These are phyloP conservation scores for Teratosphaeria destructans DNA, from an alignment of 2,329 filamentous ascomycete species.

Conservation along the genomic window DNA sequence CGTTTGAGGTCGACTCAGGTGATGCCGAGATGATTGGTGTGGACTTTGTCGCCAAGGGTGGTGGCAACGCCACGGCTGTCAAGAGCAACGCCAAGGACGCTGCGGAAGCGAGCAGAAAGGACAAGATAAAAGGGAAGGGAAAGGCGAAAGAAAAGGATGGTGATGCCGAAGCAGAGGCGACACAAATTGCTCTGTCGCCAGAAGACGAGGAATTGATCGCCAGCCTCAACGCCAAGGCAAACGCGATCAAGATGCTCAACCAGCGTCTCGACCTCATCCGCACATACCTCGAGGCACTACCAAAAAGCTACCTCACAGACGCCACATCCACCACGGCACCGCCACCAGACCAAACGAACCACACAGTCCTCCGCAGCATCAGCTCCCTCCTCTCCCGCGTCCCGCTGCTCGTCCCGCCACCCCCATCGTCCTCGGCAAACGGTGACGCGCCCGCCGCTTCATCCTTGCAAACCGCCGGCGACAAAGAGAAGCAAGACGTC, in stretches of 20 bases:
- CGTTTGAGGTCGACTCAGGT: slow-evolving; percentile 82
- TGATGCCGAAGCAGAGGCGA: slow-evolving; percentile 15
- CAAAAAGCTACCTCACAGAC: slow-evolving; percentile 52
- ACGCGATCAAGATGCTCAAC: slow-evolving; percentile 89
- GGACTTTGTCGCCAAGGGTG: slow-evolving; percentile 79
- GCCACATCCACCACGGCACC: slow-evolving; percentile 23
- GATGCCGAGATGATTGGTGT: slow-evolving; percentile 98
- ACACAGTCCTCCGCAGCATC: slow-evolving; percentile 75
- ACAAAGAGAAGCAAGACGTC: slow-evolving; percentile 76
- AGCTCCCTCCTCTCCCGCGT: slow-evolving; percentile 76
- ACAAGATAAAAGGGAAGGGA: slow-evolving; percentile 29
- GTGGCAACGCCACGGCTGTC: slow-evolving; percentile 64
- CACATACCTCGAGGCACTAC: slow-evolving; percentile 63
- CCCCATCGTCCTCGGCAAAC: slow-evolving; percentile 42
- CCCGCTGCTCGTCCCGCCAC: slow-evolving; percentile 72
- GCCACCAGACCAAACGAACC: slow-evolving; percentile 37
- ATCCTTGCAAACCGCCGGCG: slow-evolving; percentile 32
- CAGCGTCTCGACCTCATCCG: slow-evolving; percentile 45
- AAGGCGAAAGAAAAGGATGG: slow-evolving; percentile 33
- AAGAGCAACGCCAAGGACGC: slow-evolving; percentile 9
- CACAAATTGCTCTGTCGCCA: slow-evolving; percentile 38
- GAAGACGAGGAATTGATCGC: slow-evolving; percentile 58
- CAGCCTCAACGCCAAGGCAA: slow-evolving; percentile 72
- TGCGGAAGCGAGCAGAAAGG: slow-evolving; percentile 11
- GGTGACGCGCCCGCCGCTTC: slow-evolving; percentile 42